phyloP scores from a whole-genome alignment of 257 asterid genomes.

The Echium plantagineum region DNA sequence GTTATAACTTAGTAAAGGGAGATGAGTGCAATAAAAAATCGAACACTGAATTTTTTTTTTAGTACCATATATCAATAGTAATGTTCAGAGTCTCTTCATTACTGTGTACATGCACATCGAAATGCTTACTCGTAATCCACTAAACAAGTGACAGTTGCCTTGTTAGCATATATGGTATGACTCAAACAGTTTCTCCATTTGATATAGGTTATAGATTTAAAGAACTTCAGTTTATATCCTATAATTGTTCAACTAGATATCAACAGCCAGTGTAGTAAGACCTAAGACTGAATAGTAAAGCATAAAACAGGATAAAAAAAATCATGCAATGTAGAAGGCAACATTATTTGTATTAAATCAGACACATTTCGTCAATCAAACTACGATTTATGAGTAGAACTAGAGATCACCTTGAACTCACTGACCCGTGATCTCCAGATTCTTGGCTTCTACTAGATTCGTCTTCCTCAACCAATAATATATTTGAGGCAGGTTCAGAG shows the following conservation, averaged over 20 bases:
- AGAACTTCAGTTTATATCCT: too few relatives aligned
- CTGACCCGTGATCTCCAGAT: slow-evolving; percentile 44
- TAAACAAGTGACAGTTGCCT: not conserved
- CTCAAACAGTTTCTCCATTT: not conserved
- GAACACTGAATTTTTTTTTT: not conserved
- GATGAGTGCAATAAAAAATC: too few relatives aligned
- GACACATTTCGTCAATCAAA: not conserved
- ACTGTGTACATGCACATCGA: not conserved
- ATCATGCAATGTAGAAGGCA: too few relatives aligned
- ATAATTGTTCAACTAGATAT: too few relatives aligned
- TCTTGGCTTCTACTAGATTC: slow-evolving; percentile 34
- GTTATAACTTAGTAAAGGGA: too few relatives aligned
- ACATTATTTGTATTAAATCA: too few relatives aligned
- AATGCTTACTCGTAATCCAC: not conserved
- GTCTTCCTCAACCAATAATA: slow-evolving; percentile 49
- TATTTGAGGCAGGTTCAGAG: slow-evolving; percentile 48
- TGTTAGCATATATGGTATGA: not conserved
- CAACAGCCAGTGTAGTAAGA: too few relatives aligned
- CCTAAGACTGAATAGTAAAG: too few relatives aligned
- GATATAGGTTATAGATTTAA: too few relatives aligned
- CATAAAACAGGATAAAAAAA: too few relatives aligned
- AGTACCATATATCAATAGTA: not conserved
- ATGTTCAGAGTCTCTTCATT: not conserved
- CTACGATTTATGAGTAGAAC: not conserved
- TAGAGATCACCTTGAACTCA: slow-evolving; percentile 39